Evolutionary conservation across 768 basidiomycete species (phyloP), one percentile per base, ranked within the genome.

Genomic region (Hygrophoropsis aurantiaca): DNA sequence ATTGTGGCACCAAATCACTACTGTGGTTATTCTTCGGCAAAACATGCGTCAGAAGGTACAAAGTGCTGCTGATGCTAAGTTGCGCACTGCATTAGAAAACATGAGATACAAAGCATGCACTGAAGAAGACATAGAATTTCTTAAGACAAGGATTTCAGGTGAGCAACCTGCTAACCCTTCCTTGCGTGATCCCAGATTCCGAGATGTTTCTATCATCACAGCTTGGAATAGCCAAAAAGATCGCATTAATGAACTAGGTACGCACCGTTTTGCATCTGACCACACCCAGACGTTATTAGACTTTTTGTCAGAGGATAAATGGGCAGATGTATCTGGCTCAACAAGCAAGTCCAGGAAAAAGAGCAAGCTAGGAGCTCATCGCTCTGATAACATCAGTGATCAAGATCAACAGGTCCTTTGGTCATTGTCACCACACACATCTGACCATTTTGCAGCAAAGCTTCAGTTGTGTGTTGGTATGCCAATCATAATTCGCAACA

Each of bases 91-190:
- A 1, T 40, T 75, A 1, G 60, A 61, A 18, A 72, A 74, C 51
- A 67, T 70, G 65, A 42, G 65, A 18, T 74, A 72, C 45, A 62
- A 60, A n/a, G 52, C 65, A 0, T 77, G 74, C 51, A 74, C 69
- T 1, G 5, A 15, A 2, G 64, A 56, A 18, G 74, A 77, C 49
- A 49, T 76, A 8, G 27, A 18, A 2, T 71, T 74, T 48, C 47
- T 76, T 42, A 11, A 16, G 11, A n/a, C 32, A 39, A 4, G 20
- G 51, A 6, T 58, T 58, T 5, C n/a, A 58, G 9, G 46, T 70
- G 2, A 46, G 61, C 4, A 52, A 61, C 41, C 41, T 27, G 42
- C 42, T 8, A 10, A 33, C 23, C 42, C 52, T 9, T 51, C 40
- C 8, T 27, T 67, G 4, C 39, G 24, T 37, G 32, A 59, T 30